Base-by-base conservation (phyloP, 2,329 filamentous ascomycete species). In the Pseudohalonectria lignicola region DNA sequence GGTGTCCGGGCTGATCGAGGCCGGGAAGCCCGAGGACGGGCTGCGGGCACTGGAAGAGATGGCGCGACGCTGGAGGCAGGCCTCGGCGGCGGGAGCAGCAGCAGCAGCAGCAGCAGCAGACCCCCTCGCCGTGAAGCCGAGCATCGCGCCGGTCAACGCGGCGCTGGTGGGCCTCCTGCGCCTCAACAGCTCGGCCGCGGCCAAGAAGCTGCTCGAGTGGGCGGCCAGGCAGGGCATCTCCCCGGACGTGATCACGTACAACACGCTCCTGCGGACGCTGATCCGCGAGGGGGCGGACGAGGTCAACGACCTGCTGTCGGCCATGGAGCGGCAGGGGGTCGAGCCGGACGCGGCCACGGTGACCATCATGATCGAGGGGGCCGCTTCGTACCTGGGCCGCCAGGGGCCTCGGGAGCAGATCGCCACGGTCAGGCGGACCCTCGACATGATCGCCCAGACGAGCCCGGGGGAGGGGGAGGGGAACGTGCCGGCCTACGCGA, bases 261-360 rank as follows among this genome's bases (percentile, higher is more conserved):
- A 87, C 56, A 76, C 69, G 6, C 65, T 86, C n/a, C 65, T 87
- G n/a, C 61, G 67, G 6, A 64, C 74, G 21, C 62, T 76, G 40
- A 63, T 86, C 41, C 63, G 66, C 12, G 56, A 62, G 15, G 66
- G 66, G 18, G 59, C 66, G 19, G 50, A 62, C 1, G 69, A 74
- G 30, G 67, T 74, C 11, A 61, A 66, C 31, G 53, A 53, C 3
- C 50, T 86, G 11, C 62, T 86, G 3, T 49, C 59, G 4, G 59
- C 67, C 39, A 87, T 87, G 82, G 59, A 68, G 29, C 45, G 53
- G 3, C 57, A 66, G 13, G 65, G 66, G 3, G 55, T 86, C 20
- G 47, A 65, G 21, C 71, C 79, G 1, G 76, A 87, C 53, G 63
- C 68, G n/a, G 71, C 70, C 5, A 92, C 86, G 1, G 85, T 84